phyloP scores from a whole-genome alignment of 208 protist genomes.

The Spongospora subterranea region DNA sequence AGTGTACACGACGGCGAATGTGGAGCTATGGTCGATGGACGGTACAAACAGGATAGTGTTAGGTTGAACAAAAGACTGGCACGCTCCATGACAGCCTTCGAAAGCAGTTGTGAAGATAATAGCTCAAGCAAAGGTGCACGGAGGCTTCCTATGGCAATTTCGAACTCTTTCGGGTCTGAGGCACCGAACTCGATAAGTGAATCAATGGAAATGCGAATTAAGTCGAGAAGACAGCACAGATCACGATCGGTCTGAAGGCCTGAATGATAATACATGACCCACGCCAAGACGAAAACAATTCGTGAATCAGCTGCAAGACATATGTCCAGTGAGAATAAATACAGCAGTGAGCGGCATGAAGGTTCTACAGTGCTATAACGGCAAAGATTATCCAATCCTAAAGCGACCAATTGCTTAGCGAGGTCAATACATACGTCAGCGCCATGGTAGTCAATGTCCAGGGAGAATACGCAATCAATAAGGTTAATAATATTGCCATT shows the following conservation, averaged over 20 bases:
- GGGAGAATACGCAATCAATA: slow-evolving; percentile 1
- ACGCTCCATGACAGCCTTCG: neutral
- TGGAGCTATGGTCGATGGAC: neutral
- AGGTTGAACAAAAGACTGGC: neutral
- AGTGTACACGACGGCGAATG: neutral
- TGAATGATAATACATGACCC: neutral
- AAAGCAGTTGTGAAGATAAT: neutral
- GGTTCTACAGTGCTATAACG: neutral
- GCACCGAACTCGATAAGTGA: slow-evolving; percentile 4
- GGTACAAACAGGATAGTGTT: neutral
- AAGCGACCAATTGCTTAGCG: neutral
- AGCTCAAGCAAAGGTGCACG: slow-evolving; percentile 7
- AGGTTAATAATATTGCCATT: neutral
- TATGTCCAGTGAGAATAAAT: slow-evolving; percentile 16
- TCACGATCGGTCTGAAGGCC: slow-evolving; percentile 22
- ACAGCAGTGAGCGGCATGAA: neutral
- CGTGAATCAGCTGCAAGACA: neutral
- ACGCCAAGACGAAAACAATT: neutral
- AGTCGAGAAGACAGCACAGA: neutral
- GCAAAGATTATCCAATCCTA: neutral
- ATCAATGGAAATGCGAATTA: neutral
- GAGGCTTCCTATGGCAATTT: slow-evolving; percentile 8
- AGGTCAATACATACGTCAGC: neutral
- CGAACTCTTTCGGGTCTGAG: neutral
- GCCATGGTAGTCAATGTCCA: neutral